A percentile compares a stretch with the other conserved stretches of the same genome.
phyloP scores from a whole-genome alignment of 1,284 basidiomycete species.

The Kwoniella shivajii region DNA sequence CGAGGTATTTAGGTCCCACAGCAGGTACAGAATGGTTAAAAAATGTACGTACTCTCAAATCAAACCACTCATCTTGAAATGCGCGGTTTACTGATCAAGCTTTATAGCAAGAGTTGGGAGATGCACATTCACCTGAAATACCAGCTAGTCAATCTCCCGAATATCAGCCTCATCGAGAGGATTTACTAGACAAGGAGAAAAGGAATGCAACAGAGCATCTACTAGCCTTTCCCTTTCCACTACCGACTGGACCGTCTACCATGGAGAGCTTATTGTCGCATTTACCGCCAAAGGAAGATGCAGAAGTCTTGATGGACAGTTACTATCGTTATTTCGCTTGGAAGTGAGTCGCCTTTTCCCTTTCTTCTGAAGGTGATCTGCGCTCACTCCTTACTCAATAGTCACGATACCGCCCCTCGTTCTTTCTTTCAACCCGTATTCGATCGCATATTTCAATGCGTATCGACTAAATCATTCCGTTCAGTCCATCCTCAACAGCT shows the following conservation, averaged over 20 bases:
- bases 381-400: not conserved
- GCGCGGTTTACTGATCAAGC: not conserved
- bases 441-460: slow-evolving; percentile 23
- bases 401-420: slow-evolving; percentile 36
- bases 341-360: slow-evolving; percentile 26
- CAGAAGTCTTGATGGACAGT: slow-evolving; percentile 30
- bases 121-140: slow-evolving; percentile 5
- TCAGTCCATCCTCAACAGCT: slow-evolving; percentile 37
- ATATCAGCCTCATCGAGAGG: not conserved
- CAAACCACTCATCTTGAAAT: not conserved
- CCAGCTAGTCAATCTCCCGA: slow-evolving; percentile 1
- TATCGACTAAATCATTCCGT: not conserved
- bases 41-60: slow-evolving; percentile 24
- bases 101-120: slow-evolving; percentile 25
- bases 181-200: not conserved
- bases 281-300: slow-evolving; percentile 34
- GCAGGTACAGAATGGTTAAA: slow-evolving; percentile 46
- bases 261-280: slow-evolving; percentile 18
- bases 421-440: slow-evolving; percentile 31
- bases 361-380: not conserved
- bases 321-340: slow-evolving; percentile 40
- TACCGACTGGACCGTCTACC: not conserved
- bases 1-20: slow-evolving; percentile 41
- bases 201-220: slow-evolving; percentile 5
- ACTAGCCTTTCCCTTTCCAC: not conserved